phyloP scores from a whole-genome alignment of 345 rosid genomes.

The Sisymbrium irio region DNA sequence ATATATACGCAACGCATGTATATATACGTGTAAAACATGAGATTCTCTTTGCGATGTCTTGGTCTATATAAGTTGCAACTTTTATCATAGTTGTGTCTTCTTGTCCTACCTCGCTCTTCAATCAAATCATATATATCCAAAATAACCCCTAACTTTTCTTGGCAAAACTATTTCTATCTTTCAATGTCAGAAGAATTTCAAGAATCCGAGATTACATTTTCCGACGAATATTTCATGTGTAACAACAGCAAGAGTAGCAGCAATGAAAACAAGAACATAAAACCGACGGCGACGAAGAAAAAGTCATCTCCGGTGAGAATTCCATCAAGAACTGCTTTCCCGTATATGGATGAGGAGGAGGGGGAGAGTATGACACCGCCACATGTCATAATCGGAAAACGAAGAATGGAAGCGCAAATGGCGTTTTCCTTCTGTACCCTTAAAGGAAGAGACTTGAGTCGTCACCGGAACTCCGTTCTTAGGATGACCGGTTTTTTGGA shows the following conservation, averaged over 20 bases:
- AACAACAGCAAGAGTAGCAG: neutral
- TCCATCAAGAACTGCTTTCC: constrained; percentile 39
- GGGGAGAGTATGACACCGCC: constrained; percentile 50
- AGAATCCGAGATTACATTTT: constrained; percentile 53
- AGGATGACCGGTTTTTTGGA: constrained; percentile 90
- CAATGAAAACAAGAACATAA: neutral
- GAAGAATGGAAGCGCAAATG: constrained; percentile 54
- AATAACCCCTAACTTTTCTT: neutral
- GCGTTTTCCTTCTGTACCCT: constrained; percentile 73
- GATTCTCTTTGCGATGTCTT: constrained; percentile 34
- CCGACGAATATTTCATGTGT: constrained; percentile 28
- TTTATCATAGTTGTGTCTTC: constrained; percentile 12
- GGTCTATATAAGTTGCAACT: constrained; percentile 21
- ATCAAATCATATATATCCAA: constrained; percentile 12
- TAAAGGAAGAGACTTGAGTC: constrained; percentile 75
- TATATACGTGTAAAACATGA: constrained; percentile 27
- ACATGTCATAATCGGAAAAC: constrained; percentile 51
- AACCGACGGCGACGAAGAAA: constrained; percentile 28
- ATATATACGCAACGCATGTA: neutral
- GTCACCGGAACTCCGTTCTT: constrained; percentile 73
- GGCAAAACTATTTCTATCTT: neutral
- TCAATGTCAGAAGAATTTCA: constrained; percentile 55
- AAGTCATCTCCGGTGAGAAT: constrained; percentile 27
- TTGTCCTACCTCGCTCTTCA: constrained; percentile 6
- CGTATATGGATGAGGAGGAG: constrained; percentile 21